Evolutionary conservation across 2,329 filamentous ascomycete species (phyloP), one percentile per base, ranked within the genome.

Genomic region (Hymenoscyphus albidus): DNA sequence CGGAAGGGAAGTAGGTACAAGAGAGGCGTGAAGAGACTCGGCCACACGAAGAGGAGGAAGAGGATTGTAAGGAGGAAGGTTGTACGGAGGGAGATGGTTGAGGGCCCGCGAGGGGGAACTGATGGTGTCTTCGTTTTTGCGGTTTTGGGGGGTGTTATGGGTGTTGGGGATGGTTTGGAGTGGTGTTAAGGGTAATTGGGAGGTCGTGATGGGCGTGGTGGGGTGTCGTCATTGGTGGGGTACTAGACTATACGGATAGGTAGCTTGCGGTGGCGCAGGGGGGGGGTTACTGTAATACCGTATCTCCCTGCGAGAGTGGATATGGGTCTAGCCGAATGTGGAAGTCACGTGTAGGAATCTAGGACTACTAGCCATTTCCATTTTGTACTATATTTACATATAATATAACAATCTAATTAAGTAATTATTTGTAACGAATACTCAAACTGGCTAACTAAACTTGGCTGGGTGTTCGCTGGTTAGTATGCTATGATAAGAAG

Each of bases 51-150:
- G 55, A 85, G 42, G 14, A 85, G 72, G 42, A 87, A 77, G 12
- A 85, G 63, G n/a, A 80, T 61, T 61, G 82, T 70, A 9, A 86
- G 76, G 55, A 81, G 71, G 35, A 83, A 70, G 6, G 80, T 83
- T 55, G 70, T 76, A 72, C 70, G 74, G 71, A 72, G 64, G 18
- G 70, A 70, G 14, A 64, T 65, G 1, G 70, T 66, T 39, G 66
- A 59, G 10, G 64, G 64, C 2, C 60, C 63, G 63, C 44, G 6
- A n/a, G 69, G 44, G 63, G 68, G 62, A 0, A 3, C 27, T 27
- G 27, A 3, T 27, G 27, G 18, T 31, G 44, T 27, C n/a, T 2
- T 10, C 44, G 44, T 51, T 51, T 22, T 51, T 9, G 44, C 14
- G 44, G 14, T 51, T 51, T 22, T 22, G 22, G 18, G 12, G 14